Conservation (phyloP, 148 eudicot genomes). For the Chenopodium berlandieri region DNA sequence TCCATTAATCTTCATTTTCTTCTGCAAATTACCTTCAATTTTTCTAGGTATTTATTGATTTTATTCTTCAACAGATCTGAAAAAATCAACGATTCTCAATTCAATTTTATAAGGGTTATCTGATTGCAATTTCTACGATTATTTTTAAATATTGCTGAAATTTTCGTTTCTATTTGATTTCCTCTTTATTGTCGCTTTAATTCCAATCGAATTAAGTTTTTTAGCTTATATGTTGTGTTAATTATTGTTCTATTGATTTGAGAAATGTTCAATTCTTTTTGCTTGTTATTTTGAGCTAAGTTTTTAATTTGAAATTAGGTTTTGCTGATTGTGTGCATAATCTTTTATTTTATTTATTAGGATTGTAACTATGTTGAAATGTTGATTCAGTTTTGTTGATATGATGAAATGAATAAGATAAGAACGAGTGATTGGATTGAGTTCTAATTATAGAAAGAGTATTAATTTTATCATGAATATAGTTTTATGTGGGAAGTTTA, state of each 20-base stretch:
- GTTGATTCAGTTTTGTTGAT: not conserved
- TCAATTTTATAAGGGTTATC: not conserved
- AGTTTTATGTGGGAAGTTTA: not conserved
- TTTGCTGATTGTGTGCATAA: not conserved
- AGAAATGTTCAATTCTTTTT: not conserved
- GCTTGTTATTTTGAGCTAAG: not conserved
- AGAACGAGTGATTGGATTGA: not conserved
- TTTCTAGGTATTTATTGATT: not conserved
- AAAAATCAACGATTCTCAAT: no score
- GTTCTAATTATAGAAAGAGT: not conserved
- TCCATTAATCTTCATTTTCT: not conserved
- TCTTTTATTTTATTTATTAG: not conserved
- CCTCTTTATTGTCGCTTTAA: not conserved
- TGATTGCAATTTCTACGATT: not conserved
- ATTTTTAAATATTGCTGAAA: not conserved
- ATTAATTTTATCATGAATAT: not conserved
- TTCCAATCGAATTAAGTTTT: not conserved
- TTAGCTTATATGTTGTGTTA: no score
- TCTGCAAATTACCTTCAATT: constrained; percentile 2
- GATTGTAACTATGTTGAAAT: not conserved
- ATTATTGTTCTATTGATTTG: not conserved
- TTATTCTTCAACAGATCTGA: not conserved
- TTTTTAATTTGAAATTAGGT: not conserved
- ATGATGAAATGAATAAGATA: not conserved
- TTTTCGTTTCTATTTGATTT: constrained; percentile 1